phyloP scores from a whole-genome alignment of 257 asterid species.

The Salvia rosmarinus region DNA sequence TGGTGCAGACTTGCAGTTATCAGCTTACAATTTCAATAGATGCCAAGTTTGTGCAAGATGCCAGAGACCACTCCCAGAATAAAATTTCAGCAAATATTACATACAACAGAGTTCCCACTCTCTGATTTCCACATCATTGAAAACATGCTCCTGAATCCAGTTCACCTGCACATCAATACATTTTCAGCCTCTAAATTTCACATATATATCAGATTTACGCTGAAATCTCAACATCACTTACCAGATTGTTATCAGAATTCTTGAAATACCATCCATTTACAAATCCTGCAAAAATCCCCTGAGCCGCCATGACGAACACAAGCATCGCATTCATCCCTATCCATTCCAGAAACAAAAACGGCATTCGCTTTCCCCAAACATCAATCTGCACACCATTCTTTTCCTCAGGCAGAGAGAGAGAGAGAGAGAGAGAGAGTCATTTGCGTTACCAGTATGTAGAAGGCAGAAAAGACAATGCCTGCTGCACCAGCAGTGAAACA shows the following conservation, averaged over 20 bases:
- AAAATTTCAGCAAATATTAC: constrained; percentile 87
- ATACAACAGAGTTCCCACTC: constrained; percentile 68
- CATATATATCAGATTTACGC: too few species aligned
- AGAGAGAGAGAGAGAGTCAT: constrained; percentile 2
- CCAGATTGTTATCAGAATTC: constrained; percentile 62
- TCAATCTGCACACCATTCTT: constrained; percentile 40
- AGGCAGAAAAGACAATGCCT: constrained; percentile 69
- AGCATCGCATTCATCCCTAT: constrained; percentile 96
- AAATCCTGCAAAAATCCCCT: constrained; percentile 76
- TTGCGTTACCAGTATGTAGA: constrained; percentile 67
- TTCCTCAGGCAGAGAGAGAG: not conserved
- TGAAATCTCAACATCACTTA: constrained; percentile 21
- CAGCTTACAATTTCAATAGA: constrained; percentile 68
- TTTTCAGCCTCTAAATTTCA: too few species aligned
- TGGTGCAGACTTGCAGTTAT: too few species aligned
- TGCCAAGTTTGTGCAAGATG: constrained; percentile 61
- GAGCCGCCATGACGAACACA: constrained; percentile 90
- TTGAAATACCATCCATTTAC: constrained; percentile 80
- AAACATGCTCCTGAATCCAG: constrained; percentile 78
- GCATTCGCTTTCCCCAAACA: constrained; percentile 62
- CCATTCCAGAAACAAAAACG: constrained; percentile 90
- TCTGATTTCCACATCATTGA: constrained; percentile 76
- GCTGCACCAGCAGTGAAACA: constrained; percentile 95
- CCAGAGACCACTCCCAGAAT: constrained; percentile 84
- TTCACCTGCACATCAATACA: constrained; percentile 54